Evolutionary conservation across 1,139 yeast species (phyloP).

Genomic region (Candida sanyaensis): DNA sequence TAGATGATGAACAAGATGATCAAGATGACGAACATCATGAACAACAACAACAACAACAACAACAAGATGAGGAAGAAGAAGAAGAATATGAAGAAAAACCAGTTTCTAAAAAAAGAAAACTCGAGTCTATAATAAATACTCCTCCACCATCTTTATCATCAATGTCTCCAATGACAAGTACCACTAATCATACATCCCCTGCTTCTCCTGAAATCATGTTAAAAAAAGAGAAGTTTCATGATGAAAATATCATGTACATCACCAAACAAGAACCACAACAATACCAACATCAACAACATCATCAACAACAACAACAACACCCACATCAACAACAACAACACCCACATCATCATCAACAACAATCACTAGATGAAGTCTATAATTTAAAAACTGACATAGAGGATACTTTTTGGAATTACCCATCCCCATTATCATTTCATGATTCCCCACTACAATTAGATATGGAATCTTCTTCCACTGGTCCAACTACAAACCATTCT

Average conservation of each 20-base stretch:
- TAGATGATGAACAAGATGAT: constrained; percentile 3
- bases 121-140: constrained; percentile 5
- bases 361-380: constrained; percentile 3
- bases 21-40: constrained; percentile 9
- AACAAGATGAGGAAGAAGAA: constrained; percentile 17
- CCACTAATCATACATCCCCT: constrained; percentile 4
- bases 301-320: constrained; percentile 2
- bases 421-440: constrained; percentile 48
- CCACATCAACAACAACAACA: not conserved
- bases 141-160: constrained; percentile 4
- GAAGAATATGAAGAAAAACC: constrained; percentile 5
- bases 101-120: constrained; percentile 13
- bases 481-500: constrained; percentile 5
- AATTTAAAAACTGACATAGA: constrained; percentile 11
- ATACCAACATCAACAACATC: not conserved
- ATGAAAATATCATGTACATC: constrained; percentile 1
- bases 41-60: constrained; percentile 13
- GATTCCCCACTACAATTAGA: constrained; percentile 8
- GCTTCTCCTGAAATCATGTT: constrained; percentile 6
- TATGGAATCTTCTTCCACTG: constrained; percentile 2
- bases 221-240: constrained; percentile 6
- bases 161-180: not conserved
- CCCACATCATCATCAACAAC: constrained; percentile 3
- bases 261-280: constrained; percentile 1
- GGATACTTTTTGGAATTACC: constrained; percentile 34